Percentiles rank a stretch among this genome's conserved stretches.
These are phyloP conservation scores for Eremochloa ophiuroides DNA, from an alignment of 176 grass and related monocot species.

Conservation along the genomic window DNA sequence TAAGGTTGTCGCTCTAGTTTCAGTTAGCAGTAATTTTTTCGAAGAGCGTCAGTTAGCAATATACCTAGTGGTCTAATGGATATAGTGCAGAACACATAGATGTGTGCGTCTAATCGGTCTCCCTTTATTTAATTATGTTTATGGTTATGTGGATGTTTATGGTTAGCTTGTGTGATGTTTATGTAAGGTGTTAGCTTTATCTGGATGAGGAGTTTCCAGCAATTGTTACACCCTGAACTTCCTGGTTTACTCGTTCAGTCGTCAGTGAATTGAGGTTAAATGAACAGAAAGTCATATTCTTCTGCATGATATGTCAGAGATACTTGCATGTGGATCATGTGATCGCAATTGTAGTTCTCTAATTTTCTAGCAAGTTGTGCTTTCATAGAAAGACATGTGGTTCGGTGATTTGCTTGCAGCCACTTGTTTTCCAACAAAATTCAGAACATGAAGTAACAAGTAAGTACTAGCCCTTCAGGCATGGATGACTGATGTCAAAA, in stretches of 20 bases:
- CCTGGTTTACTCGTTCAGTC: neutral
- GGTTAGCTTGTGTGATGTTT: neutral
- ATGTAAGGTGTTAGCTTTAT: neutral
- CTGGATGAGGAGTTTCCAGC: neutral
- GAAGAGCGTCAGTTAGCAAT: neutral
- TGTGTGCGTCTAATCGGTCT: neutral
- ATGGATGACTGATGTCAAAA: neutral
- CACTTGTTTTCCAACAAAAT: neutral
- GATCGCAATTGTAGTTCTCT: neutral
- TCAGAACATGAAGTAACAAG: neutral
- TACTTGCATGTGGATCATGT: neutral
- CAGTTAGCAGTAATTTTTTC: too few relatives aligned
- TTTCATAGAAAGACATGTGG: neutral
- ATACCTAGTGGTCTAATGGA: neutral
- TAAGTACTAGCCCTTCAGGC: neutral
- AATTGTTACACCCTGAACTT: neutral
- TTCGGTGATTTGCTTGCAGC: neutral
- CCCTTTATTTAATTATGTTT: neutral
- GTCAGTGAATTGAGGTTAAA: neutral
- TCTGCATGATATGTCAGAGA: neutral
- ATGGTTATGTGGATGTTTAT: neutral
- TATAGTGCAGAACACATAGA: neutral
- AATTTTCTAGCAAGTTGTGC: neutral
- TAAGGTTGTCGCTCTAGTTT: neutral
- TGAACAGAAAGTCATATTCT: neutral